Percentiles rank a stretch among this genome's conserved stretches.
Conservation (phyloP, 2,329 filamentous ascomycete genomes). For the Nothophaeocryptopus gaeumannii region DNA sequence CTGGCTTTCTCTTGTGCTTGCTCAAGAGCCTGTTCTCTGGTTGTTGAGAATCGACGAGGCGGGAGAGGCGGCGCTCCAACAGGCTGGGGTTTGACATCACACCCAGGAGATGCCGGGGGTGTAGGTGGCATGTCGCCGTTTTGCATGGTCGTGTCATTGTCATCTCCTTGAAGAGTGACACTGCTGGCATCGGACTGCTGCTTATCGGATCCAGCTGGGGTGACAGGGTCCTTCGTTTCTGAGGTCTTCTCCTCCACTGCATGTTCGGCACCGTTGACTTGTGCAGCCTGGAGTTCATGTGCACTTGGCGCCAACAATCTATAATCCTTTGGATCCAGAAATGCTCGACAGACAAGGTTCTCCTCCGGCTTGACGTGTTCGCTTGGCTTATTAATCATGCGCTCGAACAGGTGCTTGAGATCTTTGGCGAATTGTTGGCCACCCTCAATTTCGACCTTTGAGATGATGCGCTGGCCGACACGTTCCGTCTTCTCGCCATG, state of each 20-base stretch:
- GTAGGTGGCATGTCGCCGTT: slow-evolving; percentile 26
- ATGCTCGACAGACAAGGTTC: slow-evolving; percentile 37
- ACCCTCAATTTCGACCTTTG: slow-evolving; percentile 33
- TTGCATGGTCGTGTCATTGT: slow-evolving; percentile 24
- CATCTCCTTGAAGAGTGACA: slow-evolving; percentile 26
- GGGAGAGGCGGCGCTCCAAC: slow-evolving; percentile 54
- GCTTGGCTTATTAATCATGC: slow-evolving; percentile 35
- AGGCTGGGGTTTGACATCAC: slow-evolving; percentile 27
- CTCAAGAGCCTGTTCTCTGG: slow-evolving; percentile 37
- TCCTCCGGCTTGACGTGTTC: slow-evolving; percentile 33
- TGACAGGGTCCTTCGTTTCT: not conserved
- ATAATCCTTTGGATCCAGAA: slow-evolving; percentile 31
- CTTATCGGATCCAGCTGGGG: not conserved
- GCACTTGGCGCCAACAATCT: slow-evolving; percentile 21
- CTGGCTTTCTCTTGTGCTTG: slow-evolving; percentile 57
- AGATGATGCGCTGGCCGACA: slow-evolving; percentile 69
- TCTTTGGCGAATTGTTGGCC: slow-evolving; percentile 37
- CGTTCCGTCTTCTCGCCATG: slow-evolving; percentile 63
- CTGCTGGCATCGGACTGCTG: slow-evolving; percentile 27
- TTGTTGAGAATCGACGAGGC: slow-evolving; percentile 28
- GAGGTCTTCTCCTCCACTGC: slow-evolving; percentile 19
- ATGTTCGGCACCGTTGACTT: slow-evolving; percentile 5
- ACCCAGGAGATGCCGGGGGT: slow-evolving; percentile 37
- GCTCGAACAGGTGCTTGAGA: slow-evolving; percentile 35
- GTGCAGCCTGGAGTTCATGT: slow-evolving; percentile 14